phyloP scores from a whole-genome alignment of 2,329 filamentous ascomycete genomes.

The Talaromyces sp. region DNA sequence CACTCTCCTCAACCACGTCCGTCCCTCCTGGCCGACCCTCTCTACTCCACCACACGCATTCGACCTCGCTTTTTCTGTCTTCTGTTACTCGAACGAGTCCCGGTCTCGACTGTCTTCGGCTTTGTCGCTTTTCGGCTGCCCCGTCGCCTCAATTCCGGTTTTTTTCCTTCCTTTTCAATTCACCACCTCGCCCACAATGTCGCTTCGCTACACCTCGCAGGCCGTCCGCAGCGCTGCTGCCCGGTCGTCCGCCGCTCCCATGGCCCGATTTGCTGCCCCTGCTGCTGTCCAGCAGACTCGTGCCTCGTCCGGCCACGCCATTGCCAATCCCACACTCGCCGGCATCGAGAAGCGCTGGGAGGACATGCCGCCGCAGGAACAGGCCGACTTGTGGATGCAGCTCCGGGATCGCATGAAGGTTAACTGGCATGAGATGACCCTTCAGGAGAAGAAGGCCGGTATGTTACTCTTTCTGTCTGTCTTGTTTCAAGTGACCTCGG shows the following conservation, averaged over 20 bases:
- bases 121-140: background rate
- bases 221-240: constrained; percentile 39
- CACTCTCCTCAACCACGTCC: constrained; percentile 21
- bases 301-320: constrained; percentile 72
- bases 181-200: constrained; percentile 35
- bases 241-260: constrained; percentile 30
- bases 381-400: constrained; percentile 98
- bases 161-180: constrained; percentile 19
- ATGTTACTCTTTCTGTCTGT: constrained; percentile 44
- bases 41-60: constrained; percentile 7
- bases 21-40: constrained; percentile 9
- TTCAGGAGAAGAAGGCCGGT: constrained; percentile 99
- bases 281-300: constrained; percentile 48
- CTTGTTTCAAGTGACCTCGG: constrained; percentile 20
- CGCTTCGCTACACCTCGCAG: constrained; percentile 42
- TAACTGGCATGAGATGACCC: constrained; percentile 89
- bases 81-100: background rate
- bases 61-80: background rate
- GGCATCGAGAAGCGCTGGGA: constrained; percentile 99
- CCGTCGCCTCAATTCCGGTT: background rate
- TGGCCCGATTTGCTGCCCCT: constrained; percentile 35
- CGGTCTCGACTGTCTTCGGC: background rate
- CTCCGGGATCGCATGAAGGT: constrained; percentile 98
- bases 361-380: constrained; percentile 93
- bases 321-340: constrained; percentile 94